Evolutionary conservation across 768 basidiomycete species (phyloP).

Genomic region (Filobasidium floriforme): DNA sequence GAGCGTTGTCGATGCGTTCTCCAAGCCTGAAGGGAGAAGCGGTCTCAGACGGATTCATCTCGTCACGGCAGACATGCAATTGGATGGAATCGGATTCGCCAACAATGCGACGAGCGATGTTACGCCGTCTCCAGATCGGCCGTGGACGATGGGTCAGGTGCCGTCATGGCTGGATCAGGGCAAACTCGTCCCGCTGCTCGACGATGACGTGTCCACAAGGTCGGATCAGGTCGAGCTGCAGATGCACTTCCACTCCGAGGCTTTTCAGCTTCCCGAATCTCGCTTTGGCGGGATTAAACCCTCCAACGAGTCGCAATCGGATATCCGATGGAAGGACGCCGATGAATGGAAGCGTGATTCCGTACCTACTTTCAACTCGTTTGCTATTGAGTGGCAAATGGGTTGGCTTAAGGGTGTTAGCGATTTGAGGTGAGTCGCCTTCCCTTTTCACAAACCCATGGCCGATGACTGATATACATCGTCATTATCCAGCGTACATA

Average conservation of each 20-base stretch:
- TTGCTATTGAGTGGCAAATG: constrained; percentile 37
- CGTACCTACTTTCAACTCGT: constrained; percentile 38
- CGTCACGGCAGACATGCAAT: constrained; percentile 33
- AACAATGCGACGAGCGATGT: constrained; percentile 1
- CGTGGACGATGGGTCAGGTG: constrained; percentile 33
- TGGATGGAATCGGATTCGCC: constrained; percentile 7
- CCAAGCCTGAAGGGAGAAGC: neutral
- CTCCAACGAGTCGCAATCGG: neutral
- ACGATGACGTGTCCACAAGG: neutral
- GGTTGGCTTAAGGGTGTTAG: constrained; percentile 34
- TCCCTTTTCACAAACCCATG: neutral
- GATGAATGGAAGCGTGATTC: constrained; percentile 30
- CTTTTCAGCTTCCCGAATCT: constrained; percentile 24
- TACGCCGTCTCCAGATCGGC: neutral
- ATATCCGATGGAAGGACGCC: constrained; percentile 21
- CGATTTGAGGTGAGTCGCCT: constrained; percentile 34
- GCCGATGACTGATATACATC: neutral
- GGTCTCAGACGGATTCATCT: constrained; percentile 32
- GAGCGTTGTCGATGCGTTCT: constrained; percentile 25
- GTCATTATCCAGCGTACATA: constrained; percentile 25
- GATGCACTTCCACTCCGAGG: constrained; percentile 42
- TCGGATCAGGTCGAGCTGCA: constrained; percentile 6
- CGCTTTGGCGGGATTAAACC: neutral
- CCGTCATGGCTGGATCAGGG: constrained; percentile 36
- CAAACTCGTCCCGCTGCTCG: neutral